Conservation (phyloP, 768 basidiomycete species). For the Boletus huronensis region DNA sequence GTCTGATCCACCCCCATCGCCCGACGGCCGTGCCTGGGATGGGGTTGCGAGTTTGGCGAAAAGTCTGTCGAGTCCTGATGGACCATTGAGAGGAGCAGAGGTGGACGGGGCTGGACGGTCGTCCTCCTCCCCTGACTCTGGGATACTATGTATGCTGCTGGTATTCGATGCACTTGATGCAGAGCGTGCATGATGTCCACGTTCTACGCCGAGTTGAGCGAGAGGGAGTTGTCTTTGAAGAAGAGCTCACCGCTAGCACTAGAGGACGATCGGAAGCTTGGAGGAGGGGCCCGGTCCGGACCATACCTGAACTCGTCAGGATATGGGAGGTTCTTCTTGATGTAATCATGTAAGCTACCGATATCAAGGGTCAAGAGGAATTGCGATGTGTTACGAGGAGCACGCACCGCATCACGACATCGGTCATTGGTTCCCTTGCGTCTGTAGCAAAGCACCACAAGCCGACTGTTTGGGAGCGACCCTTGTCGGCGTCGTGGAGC, state of each 20-base stretch:
- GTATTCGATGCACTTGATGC: slow-evolving; percentile 33
- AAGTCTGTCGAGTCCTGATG: slow-evolving; percentile 43
- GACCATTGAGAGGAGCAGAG: slow-evolving; percentile 12
- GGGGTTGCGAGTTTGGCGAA: slow-evolving; percentile 38
- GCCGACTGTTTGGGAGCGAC: slow-evolving; percentile 56
- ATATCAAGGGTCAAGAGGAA: not conserved
- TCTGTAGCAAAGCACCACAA: slow-evolving; percentile 75
- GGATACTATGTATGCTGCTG: slow-evolving; percentile 35
- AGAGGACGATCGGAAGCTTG: slow-evolving; percentile 40
- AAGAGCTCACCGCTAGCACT: slow-evolving; percentile 26
- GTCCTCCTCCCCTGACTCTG: slow-evolving; percentile 31
- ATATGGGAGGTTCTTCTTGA: slow-evolving; percentile 64
- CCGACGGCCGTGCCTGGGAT: slow-evolving; percentile 18
- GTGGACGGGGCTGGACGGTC: slow-evolving; percentile 10
- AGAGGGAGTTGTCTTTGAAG: not conserved
- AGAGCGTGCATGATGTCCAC: slow-evolving; percentile 26
- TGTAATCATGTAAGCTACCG: slow-evolving; percentile 58
- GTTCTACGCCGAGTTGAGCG: slow-evolving; percentile 20
- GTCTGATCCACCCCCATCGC: slow-evolving; percentile 24
- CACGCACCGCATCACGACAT: slow-evolving; percentile 64
- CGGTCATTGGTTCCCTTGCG: slow-evolving; percentile 65
- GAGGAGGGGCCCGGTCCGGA: slow-evolving; percentile 61
- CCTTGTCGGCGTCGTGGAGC: slow-evolving; percentile 49
- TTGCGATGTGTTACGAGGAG: not conserved
- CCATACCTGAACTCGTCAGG: slow-evolving; percentile 71